A percentile compares a stretch with the other conserved stretches of the same genome.
Conservation (phyloP, 352 stramenopile species). For the Albugo candida region DNA sequence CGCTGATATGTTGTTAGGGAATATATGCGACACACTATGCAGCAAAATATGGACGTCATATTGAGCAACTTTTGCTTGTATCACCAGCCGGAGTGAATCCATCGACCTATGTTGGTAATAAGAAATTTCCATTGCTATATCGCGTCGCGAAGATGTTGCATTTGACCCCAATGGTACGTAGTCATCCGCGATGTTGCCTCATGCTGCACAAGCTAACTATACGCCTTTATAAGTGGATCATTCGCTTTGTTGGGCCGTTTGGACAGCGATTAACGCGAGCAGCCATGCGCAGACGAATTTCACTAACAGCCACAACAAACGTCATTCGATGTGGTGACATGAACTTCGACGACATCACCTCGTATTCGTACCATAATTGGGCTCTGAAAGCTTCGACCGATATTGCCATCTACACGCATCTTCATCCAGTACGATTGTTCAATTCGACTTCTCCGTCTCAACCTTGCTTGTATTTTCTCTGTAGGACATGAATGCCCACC, state of each 20-base stretch:
- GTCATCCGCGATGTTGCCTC: neutral
- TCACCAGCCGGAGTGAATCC: constrained; percentile 50
- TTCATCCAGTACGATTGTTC: constrained; percentile 44
- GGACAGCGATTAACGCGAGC: constrained; percentile 29
- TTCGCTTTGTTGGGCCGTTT: constrained; percentile 45
- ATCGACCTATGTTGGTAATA: too few relatives aligned
- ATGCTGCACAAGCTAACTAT: neutral
- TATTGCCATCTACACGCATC: constrained; percentile 51
- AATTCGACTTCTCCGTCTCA: neutral
- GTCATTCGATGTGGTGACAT: constrained; percentile 53
- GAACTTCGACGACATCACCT: constrained; percentile 42
- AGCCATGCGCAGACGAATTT: constrained; percentile 31
- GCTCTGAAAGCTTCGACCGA: constrained; percentile 46
- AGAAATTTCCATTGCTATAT: too few relatives aligned
- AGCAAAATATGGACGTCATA: constrained; percentile 38
- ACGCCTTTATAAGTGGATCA: constrained; percentile 5
- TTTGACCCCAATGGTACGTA: constrained; percentile 67
- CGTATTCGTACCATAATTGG: constrained; percentile 74
- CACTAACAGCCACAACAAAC: constrained; percentile 41
- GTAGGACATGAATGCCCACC: constrained; percentile 24
- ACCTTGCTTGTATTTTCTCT: neutral
- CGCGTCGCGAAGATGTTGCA: neutral
- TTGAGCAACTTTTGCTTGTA: constrained; percentile 61
- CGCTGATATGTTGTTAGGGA: neutral
- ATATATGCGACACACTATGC: constrained; percentile 70